Base-by-base conservation (phyloP, 169 alveolate genomes). In the Perkinsus marinus region DNA sequence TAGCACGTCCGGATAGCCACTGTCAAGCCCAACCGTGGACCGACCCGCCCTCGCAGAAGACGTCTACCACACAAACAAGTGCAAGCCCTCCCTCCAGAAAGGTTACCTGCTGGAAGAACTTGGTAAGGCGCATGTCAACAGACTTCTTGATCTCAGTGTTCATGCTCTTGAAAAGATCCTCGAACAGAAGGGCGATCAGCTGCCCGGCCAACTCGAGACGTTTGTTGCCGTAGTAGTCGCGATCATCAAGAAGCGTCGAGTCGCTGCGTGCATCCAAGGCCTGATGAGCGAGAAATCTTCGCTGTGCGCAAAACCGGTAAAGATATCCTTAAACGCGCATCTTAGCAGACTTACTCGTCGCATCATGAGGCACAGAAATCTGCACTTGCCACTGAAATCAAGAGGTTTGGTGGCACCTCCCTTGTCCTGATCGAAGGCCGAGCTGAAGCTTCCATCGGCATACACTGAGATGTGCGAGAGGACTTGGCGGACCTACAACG, bases 161-260 rank as follows among this genome's bases (percentile, higher is more conserved):
- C 92, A 95, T 93, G 57, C 94, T 92, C 92, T 94, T 96, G 95
- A 95, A 97, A 92, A 94, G 94, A 92, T 98, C 99, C 96, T 99
- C 99, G 94, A 99, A 99, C 68, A 99, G 94, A 47, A 99, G 95
- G 6, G 99, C 96, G n/a, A 99, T 96, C 92, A 99, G 95, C 95
- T 98, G 98, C 0, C 99, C 99, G 9, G 99, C 99, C 69, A 98
- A 95, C 96, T 99, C 99, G 92, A 99, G 95, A 93, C 99, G 96
- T 96, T 99, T 99, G 95, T 99, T 99, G 39, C 99, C 99, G 95
- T 98, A 99, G 94, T 99, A 99, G 94, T 99, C 99, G 93, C 98
- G 97, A 94, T 99, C 99, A 95, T 99, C 99, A 89, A 97, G 95
- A 39, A 94, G 91, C 39, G 97, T 94, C 41, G 97, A 98, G 92